Evolutionary conservation across 2,329 filamentous ascomycete species (phyloP), one percentile per base, ranked within the genome.

Genomic region (Proliferodiscus dingleyae): DNA sequence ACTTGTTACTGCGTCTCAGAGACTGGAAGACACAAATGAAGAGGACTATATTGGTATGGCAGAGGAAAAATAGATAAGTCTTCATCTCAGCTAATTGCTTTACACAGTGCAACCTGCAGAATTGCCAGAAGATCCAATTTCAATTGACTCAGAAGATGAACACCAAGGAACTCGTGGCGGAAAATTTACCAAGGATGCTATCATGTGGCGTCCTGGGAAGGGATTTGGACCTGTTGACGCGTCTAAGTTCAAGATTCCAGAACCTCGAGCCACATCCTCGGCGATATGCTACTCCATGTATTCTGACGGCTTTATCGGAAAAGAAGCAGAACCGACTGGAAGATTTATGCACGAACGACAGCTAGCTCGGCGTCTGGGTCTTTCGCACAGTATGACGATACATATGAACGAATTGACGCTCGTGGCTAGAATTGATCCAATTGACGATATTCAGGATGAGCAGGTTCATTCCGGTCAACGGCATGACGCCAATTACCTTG

Each of bases 231-330:
- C 13, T 2, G 43, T 58, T 24, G 42, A 58, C 41, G 21, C 19
- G 3, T 42, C 37, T 15, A 28, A 49, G 18, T 61, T 53, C 43
- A 55, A 52, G 7, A 47, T 59, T 7, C 56, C 56, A 43, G 34
- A 51, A n/a, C 15, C 29, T 13, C n/a, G 28, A 15, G 10, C 29
- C 9, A 4, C 13, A 18, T 46, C 24, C 32, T 36, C 30, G 23
- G 33, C 18, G 2, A 23, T 11, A 6, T 13, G 23, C 13, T 13
- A 11, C 18, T 37, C 37, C 23, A 50, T 45, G 7, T 55, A 51
- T 22, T 57, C 53, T 1, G 59, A 62, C 41, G 59, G 59, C 0
- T 62, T 62, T 43, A 49, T 55, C 26, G 57, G 55, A 7, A 44
- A 47, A 15, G 59, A 62, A 45, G 52, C 49, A 13, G 21, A 46